Evolutionary conservation across 2,329 filamentous ascomycete genomes (phyloP), one percentile per base, ranked within the genome.

Genomic region (Diaporthe sp.): DNA sequence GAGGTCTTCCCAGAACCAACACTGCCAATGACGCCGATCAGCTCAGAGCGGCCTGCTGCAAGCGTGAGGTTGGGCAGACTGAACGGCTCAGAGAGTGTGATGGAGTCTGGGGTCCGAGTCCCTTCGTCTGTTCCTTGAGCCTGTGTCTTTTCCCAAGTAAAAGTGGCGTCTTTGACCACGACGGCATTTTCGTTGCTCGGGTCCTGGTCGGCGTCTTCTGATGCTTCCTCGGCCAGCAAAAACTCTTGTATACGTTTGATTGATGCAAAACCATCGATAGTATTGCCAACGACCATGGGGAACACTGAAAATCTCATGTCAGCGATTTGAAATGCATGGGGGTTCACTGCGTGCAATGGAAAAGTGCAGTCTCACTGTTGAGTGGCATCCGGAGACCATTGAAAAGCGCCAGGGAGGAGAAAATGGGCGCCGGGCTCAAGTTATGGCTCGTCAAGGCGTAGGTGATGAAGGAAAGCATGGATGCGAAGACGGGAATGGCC

Each of bases 381-480:
- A 99, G 89, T 0, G 97, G 97, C 83, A 98, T 91, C 54, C 97
- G 92, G 54, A 99, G 88, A 6, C 93, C 92, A 82, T 98, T 98
- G 88, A 98, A 99, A 9, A 98, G 85, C 0, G 96, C 96, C 19
- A 98, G 88, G 0, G 96, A 98, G 0, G 96, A 98, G 85, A 99
- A 98, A 40, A 98, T 90, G 28, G 92, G 87, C 0, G 95, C 95
- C 0, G 97, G 92, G 1, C 90, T 87, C 25, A 98, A 88, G 38
- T 83, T 82, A 78, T 95, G 92, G 74, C 93, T 87, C 1, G 91
- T 89, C 50, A 92, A 83, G 1, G 91, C 92, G 79, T 91, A 93
- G 0, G 95, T 96, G 83, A 98, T 96, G 83, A 98, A 98, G 0
- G 96, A 91, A 50, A 98, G 83, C 95, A 98, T 98, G 2, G 96